Percentiles rank a stretch among this genome's conserved stretches.
Conservation (phyloP, 78 protist genomes). For the Dictyostelium brefeldianum region DNA sequence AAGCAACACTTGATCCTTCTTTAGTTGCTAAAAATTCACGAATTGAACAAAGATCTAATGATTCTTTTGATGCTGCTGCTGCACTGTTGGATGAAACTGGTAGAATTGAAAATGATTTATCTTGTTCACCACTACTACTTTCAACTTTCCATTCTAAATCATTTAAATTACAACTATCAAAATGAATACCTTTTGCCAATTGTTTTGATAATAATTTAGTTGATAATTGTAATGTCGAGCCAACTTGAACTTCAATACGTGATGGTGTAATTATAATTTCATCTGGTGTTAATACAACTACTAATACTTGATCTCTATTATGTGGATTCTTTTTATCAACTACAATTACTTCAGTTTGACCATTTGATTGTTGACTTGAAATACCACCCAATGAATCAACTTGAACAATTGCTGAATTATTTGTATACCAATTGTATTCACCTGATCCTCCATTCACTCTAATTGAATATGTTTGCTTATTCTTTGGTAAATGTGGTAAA, state of each 20-base stretch:
- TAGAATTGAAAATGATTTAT: not conserved
- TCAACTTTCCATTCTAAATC: constrained; percentile 54
- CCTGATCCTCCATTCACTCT: constrained; percentile 61
- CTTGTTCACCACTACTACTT: not conserved
- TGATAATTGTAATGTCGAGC: constrained; percentile 14
- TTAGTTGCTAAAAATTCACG: constrained; percentile 24
- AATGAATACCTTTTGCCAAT: constrained; percentile 19
- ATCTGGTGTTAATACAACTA: constrained; percentile 17
- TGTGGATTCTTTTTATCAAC: constrained; percentile 79
- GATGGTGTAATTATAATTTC: constrained; percentile 36
- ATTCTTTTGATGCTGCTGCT: not conserved
- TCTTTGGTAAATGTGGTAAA: constrained; percentile 35
- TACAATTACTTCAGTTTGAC: constrained; percentile 34
- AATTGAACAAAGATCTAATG: constrained; percentile 27
- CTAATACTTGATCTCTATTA: constrained; percentile 33
- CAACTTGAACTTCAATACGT: constrained; percentile 64
- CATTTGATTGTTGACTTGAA: not conserved
- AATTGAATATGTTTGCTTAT: not conserved
- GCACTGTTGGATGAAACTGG: not conserved
- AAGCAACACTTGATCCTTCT: constrained; percentile 29
- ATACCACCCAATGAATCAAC: constrained; percentile 46
- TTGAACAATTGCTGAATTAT: constrained; percentile 20
- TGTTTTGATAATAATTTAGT: constrained; percentile 22
- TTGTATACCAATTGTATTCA: constrained; percentile 45
- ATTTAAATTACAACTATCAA: constrained; percentile 28